A percentile compares a stretch with the other conserved stretches of the same genome.
Evolutionary conservation across 1,284 basidiomycete species (phyloP).

Genomic region (Cryptococcus hybrid): DNA sequence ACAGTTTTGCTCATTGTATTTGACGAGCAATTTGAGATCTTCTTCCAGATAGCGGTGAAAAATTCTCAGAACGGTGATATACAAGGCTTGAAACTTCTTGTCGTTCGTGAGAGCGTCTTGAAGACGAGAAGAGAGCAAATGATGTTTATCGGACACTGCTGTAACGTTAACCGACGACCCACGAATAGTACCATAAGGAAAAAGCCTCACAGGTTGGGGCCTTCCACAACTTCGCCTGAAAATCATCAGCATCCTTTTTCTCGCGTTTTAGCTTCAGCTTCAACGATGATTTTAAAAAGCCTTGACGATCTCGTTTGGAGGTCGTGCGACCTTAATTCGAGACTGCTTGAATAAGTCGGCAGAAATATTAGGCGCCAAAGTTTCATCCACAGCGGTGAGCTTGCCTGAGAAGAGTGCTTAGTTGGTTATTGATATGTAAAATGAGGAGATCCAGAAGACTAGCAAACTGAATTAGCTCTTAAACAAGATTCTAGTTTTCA

Average conservation of each 20-base stretch:
- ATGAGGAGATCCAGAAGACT: constrained; percentile 29
- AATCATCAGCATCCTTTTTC: background rate
- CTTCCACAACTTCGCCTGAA: constrained; percentile 13
- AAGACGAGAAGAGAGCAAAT: constrained; percentile 44
- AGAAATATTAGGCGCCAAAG: constrained; percentile 12
- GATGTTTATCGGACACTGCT: constrained; percentile 32
- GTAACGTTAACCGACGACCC: background rate
- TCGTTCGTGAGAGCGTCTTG: constrained; percentile 52
- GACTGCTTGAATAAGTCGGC: constrained; percentile 12
- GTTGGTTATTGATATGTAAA: constrained; percentile 29
- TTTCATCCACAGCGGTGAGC: constrained; percentile 21
- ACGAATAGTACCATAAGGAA: background rate
- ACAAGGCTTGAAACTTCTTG: constrained; percentile 60
- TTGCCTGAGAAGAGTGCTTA: constrained; percentile 10
- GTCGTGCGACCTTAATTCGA: constrained; percentile 5
- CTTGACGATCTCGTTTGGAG: constrained; percentile 6
- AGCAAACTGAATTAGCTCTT: background rate
- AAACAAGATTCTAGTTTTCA: background rate
- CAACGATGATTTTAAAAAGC: constrained; percentile 6
- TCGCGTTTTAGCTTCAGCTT: constrained; percentile 13
- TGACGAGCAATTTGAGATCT: constrained; percentile 53
- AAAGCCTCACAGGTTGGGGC: constrained; percentile 17
- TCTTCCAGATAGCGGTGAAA: constrained; percentile 57
- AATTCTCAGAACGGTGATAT: constrained; percentile 61
- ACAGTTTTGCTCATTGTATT: constrained; percentile 15